phyloP scores from a whole-genome alignment of 768 basidiomycete genomes.

The Lentinula lateritia region DNA sequence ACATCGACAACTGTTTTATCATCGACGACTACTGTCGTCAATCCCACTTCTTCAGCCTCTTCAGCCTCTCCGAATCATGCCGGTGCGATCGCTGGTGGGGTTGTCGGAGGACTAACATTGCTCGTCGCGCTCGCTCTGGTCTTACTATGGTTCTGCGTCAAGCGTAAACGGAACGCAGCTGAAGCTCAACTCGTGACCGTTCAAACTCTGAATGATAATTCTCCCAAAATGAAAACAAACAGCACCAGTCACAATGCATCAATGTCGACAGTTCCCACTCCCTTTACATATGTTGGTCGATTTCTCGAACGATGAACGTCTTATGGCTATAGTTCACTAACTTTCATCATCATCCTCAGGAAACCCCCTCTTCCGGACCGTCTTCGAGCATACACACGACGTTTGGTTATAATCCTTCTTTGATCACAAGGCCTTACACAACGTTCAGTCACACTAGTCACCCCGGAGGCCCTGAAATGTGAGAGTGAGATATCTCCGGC shows the following conservation, averaged over 20 bases:
- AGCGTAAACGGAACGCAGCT: conserved; percentile 5
- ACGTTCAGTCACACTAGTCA: not conserved
- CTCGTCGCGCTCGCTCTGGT: conserved; percentile 31
- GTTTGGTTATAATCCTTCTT: conserved; percentile 3
- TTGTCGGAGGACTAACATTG: conserved; percentile 45
- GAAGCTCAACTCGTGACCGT: not conserved
- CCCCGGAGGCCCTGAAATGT: not conserved
- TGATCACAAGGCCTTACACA: not conserved
- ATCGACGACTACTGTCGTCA: not conserved
- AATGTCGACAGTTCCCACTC: conserved; percentile 7
- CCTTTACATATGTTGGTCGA: conserved; percentile 11
- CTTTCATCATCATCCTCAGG: not conserved
- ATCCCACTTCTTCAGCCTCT: conserved; percentile 4
- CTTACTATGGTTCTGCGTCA: conserved; percentile 33
- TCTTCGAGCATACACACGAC: conserved; percentile 14
- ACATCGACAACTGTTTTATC: conserved; percentile 1
- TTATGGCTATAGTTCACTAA: not conserved
- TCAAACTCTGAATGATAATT: not conserved
- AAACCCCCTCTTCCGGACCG: conserved; percentile 12
- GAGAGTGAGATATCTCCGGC: not conserved
- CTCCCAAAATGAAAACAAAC: not conserved
- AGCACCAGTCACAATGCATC: not conserved
- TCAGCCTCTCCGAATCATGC: conserved; percentile 24
- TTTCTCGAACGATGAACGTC: not conserved
- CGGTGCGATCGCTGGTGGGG: conserved; percentile 61